A percentile compares a stretch with the other conserved stretches of the same genome.
Conservation (phyloP, 2,329 filamentous ascomycete genomes). For the Phialophora macrospora region DNA sequence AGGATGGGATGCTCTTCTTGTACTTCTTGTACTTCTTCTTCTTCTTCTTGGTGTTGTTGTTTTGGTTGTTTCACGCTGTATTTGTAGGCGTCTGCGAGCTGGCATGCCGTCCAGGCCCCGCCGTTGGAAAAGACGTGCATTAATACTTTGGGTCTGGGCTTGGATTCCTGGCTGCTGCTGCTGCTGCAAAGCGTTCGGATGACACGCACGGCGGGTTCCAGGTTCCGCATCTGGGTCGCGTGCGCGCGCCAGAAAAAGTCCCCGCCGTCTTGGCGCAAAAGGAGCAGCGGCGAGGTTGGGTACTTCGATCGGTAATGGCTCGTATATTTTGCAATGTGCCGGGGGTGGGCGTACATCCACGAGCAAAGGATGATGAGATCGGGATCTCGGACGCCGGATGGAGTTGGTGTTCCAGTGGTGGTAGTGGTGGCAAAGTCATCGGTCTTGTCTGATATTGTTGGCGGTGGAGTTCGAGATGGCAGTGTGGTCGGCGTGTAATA, state of each 20-base stretch:
- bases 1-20: constrained; percentile 33
- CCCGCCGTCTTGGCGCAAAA: constrained; percentile 51
- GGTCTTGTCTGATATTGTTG: background rate
- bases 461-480: background rate
- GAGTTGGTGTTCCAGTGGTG: background rate
- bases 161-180: too few species aligned
- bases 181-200: constrained; percentile 42
- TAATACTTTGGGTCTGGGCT: constrained; percentile 46
- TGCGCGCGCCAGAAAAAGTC: constrained; percentile 45
- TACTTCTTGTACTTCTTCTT: too few species aligned
- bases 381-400: constrained; percentile 40
- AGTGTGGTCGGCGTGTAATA: constrained; percentile 12
- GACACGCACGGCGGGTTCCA: constrained; percentile 49
- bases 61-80: too few species aligned
- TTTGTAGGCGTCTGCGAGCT: constrained; percentile 46
- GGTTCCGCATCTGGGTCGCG: constrained; percentile 45
- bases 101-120: constrained; percentile 52
- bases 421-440: background rate
- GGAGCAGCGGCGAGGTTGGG: constrained; percentile 54
- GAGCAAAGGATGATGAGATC: constrained; percentile 56
- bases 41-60: too few species aligned
- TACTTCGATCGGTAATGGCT: constrained; percentile 53
- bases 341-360: constrained; percentile 60
- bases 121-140: constrained; percentile 61
- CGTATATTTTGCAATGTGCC: constrained; percentile 60